Base-by-base conservation (phyloP, 1,284 basidiomycete species). In the Puccinia hordei region DNA sequence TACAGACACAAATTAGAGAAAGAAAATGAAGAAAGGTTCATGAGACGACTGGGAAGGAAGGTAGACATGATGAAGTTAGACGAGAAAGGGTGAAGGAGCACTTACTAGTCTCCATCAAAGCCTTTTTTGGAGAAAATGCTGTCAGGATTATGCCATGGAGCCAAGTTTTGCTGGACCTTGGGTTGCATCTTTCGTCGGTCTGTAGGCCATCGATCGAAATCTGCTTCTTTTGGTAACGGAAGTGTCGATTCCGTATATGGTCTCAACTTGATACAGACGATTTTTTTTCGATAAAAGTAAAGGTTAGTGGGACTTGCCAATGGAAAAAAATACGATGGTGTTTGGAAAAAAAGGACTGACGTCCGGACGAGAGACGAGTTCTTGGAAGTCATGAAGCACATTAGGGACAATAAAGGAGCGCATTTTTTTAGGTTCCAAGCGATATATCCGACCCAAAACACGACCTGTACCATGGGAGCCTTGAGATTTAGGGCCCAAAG, bases 401-500 rank as follows among this genome's bases (percentile, higher is more conserved):
- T 30, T 4, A 22, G 75, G 75, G 55, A 77, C 75, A 24, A 77
- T 68, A 30, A 77, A 77, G 2, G 75, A 77, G 27, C 75, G 63
- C 75, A 77, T 77, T 57, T 69, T 77, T 24, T 57, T 35, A 17
- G 75, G 75, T 19, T 77, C 33, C 46, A 77, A 51, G 35, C 63
- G 63, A 57, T 77, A 77, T 19, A 55, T 66, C 6, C 51, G 46
- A 17, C 49, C 65, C 27, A 38, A n/a, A 17, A 66, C 49, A 6
- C 75, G 75, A 13, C 75, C 75, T 2, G 30, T 27, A 6, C 75
- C 75, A 65, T 68, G 65, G 12, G 65, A 22, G 0, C 75, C 75
- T 46, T 77, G 75, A 2, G 75, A 66, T 77, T 77, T 77, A 9
- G 75, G 75, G 35, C 75, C 75, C 5, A 77, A 24, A 41, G 75